Evolutionary conservation across 306 rosid genomes (phyloP).

Genomic region (Glycyrrhiza uralensis): DNA sequence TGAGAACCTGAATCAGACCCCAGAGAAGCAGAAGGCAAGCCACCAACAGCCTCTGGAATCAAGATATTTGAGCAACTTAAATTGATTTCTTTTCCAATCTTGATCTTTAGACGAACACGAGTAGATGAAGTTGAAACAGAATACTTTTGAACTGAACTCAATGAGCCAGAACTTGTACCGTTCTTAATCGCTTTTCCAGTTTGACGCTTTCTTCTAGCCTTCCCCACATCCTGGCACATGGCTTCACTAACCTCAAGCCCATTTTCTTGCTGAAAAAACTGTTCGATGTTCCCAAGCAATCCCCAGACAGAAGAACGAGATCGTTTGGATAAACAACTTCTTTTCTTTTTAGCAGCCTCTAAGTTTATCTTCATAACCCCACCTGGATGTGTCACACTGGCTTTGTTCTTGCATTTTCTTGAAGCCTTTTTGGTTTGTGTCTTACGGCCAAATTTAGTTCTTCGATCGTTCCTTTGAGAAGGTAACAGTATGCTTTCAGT

Average conservation of each 20-base stretch:
- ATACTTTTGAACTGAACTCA: constrained; percentile 41
- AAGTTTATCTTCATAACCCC: constrained; percentile 36
- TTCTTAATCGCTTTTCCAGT: constrained; percentile 45
- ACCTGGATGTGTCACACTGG: constrained; percentile 33
- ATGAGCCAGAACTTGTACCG: constrained; percentile 42
- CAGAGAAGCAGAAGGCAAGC: constrained; percentile 38
- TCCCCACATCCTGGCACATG: constrained; percentile 45
- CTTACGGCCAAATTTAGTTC: constrained; percentile 53
- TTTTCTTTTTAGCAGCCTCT: constrained; percentile 65
- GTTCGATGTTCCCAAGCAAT: constrained; percentile 52
- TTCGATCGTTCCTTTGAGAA: constrained; percentile 51
- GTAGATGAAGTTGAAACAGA: constrained; percentile 44
- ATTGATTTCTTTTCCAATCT: constrained; percentile 57
- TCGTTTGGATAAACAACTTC: constrained; percentile 68
- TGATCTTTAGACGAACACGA: constrained; percentile 78
- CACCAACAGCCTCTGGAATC: constrained; percentile 51
- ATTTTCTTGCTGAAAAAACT: constrained; percentile 51
- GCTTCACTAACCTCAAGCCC: constrained; percentile 43
- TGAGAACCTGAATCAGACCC: constrained; percentile 38
- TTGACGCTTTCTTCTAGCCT: constrained; percentile 44
- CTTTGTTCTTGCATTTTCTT: constrained; percentile 56
- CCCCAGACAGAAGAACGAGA: constrained; percentile 92
- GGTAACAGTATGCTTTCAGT: constrained; percentile 41
- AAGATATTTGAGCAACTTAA: constrained; percentile 44
- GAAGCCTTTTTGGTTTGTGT: constrained; percentile 50